A percentile compares a stretch with the other conserved stretches of the same genome.
These are phyloP conservation scores for Geosmithia putterillii DNA, from an alignment of 2,329 filamentous ascomycete genomes.

Conservation along the genomic window DNA sequence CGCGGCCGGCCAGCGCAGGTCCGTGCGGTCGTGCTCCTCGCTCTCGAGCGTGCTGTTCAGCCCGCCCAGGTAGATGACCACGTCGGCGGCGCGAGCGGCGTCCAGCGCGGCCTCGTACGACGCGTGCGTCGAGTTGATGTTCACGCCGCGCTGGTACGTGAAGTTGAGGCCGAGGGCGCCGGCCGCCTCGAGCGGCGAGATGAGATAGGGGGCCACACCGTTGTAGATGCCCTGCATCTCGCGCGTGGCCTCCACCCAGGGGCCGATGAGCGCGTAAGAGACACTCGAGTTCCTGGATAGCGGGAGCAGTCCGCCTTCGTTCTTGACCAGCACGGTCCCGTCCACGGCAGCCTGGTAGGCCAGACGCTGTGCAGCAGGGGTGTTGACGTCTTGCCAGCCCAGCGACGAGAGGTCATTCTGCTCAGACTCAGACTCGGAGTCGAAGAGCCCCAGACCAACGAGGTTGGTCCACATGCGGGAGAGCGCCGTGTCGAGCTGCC, in stretches of 20 bases:
- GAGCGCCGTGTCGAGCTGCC: constrained; percentile 5
- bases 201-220: constrained; percentile 37
- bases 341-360: constrained; percentile 40
- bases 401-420: constrained; percentile 34
- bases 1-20: constrained; percentile 36
- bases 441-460: constrained; percentile 45
- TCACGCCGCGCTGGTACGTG: constrained; percentile 22
- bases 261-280: constrained; percentile 18
- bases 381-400: constrained; percentile 41
- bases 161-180: constrained; percentile 7
- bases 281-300: constrained; percentile 8
- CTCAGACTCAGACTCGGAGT: too few relatives aligned
- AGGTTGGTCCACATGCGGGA: constrained; percentile 40
- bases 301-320: constrained; percentile 32
- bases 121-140: constrained; percentile 12
- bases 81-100: constrained; percentile 29
- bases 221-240: constrained; percentile 13
- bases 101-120: constrained; percentile 20
- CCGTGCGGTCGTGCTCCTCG: constrained; percentile 37
- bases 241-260: constrained; percentile 15
- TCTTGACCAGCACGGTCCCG: constrained; percentile 39
- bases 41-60: constrained; percentile 38
- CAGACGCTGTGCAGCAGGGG: constrained; percentile 37
- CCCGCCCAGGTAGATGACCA: constrained; percentile 42
- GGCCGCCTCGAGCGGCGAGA: constrained; percentile 31